Conservation (phyloP, 176 grass and related monocot species). For the Zea luxurians region DNA sequence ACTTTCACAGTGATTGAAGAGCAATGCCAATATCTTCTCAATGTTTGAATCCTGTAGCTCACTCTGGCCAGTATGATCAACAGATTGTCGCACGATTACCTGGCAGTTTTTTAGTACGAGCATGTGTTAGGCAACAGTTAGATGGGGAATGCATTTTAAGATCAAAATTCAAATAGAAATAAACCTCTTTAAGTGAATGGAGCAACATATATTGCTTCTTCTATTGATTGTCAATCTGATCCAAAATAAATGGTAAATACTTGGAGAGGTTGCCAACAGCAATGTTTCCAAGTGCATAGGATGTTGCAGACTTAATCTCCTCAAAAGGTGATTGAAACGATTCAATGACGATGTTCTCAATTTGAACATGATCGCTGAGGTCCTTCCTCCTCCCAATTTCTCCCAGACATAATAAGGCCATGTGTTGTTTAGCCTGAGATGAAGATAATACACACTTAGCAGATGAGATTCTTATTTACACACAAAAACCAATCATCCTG, state of each 20-base stretch:
- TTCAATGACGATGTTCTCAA: conserved; percentile 94
- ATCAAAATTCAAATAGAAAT: too few species aligned
- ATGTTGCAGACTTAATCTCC: conserved; percentile 90
- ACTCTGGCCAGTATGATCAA: too few species aligned
- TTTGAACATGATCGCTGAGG: conserved; percentile 68
- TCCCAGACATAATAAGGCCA: conserved; percentile 82
- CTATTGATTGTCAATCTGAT: conserved; percentile 95
- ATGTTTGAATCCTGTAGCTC: too few species aligned
- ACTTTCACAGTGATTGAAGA: conserved; percentile 95
- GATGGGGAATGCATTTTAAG: too few species aligned
- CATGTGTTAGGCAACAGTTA: too few species aligned
- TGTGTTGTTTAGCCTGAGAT: conserved; percentile 82
- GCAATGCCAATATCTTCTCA: conserved; percentile 84
- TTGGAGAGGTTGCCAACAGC: conserved; percentile 90
- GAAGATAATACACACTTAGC: too few species aligned
- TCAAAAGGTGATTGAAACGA: conserved; percentile 93
- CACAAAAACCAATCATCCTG: too few species aligned
- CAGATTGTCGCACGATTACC: too few species aligned
- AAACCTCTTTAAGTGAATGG: too few species aligned
- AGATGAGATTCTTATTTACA: too few species aligned
- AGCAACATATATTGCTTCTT: conserved; percentile 92
- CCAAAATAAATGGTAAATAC: conserved; percentile 89
- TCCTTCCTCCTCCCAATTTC: conserved; percentile 90
- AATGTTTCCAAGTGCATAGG: conserved; percentile 92
- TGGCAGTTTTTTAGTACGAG: too few species aligned